Evolutionary conservation across 768 basidiomycete species (phyloP).

Genomic region (Boletus rubescentipes): DNA sequence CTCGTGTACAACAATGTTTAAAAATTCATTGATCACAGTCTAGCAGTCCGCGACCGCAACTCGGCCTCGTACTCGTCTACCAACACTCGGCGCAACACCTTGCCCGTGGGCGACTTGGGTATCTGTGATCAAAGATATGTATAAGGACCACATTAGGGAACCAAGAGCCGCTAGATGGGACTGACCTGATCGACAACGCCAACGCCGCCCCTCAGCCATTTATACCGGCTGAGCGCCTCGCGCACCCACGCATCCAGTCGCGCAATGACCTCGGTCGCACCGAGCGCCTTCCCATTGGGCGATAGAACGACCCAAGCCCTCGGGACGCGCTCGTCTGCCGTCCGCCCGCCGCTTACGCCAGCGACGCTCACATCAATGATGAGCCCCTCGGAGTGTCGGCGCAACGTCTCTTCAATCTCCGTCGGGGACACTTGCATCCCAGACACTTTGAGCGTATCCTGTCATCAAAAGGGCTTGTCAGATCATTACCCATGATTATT

Average conservation of each 20-base stretch:
- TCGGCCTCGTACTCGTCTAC: slow-evolving; percentile 54
- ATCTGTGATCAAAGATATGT: too few species aligned
- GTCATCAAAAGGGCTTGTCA: not conserved
- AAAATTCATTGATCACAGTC: too few species aligned
- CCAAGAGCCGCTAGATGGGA: not conserved
- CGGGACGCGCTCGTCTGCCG: slow-evolving; percentile 70
- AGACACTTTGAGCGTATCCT: slow-evolving; percentile 81
- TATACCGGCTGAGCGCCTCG: slow-evolving; percentile 67
- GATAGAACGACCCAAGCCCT: slow-evolving; percentile 79
- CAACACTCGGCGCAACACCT: slow-evolving; percentile 60
- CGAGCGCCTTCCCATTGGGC: slow-evolving; percentile 48
- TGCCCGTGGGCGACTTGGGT: slow-evolving; percentile 74
- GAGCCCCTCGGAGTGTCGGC: slow-evolving; percentile 58
- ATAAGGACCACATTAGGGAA: too few species aligned
- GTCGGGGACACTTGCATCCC: slow-evolving; percentile 79
- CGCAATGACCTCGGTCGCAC: slow-evolving; percentile 39
- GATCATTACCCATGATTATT: not conserved
- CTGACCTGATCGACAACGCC: slow-evolving; percentile 61
- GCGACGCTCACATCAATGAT: slow-evolving; percentile 69
- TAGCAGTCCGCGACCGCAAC: slow-evolving; percentile 18
- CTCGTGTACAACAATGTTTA: too few species aligned
- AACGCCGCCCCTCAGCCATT: slow-evolving; percentile 75
- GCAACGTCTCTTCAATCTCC: slow-evolving; percentile 70
- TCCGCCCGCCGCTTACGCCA: slow-evolving; percentile 70
- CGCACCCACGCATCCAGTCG: slow-evolving; percentile 61